Conservation (phyloP, 352 stramenopile species). For the Pythium scleroteichum region DNA sequence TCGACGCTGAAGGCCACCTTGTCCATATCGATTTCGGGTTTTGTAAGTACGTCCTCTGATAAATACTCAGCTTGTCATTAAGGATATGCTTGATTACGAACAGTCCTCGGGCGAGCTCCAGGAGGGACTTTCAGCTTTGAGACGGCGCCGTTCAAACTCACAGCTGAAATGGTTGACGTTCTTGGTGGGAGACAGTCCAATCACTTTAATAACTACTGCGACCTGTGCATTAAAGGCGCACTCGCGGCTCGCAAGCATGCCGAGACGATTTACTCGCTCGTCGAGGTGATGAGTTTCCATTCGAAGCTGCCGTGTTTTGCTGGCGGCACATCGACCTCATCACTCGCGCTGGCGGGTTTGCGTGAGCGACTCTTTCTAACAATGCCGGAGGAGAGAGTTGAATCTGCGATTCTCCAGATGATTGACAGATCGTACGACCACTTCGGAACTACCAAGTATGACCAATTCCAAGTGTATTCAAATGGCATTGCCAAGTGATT, state of each 20-base stretch:
- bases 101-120: conserved; percentile 75
- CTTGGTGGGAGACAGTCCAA: conserved; percentile 90
- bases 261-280: conserved; percentile 93
- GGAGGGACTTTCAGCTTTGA: conserved; percentile 95
- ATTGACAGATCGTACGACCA: conserved; percentile 95
- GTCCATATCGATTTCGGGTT: conserved; percentile 99
- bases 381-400: conserved; percentile 60
- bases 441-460: conserved; percentile 96
- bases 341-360: conserved; percentile 41
- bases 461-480: conserved; percentile 93
- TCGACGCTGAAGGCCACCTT: conserved; percentile 95
- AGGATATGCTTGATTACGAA: background rate
- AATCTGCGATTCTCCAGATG: conserved; percentile 80
- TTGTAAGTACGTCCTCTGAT: conserved; percentile 43
- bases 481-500: conserved; percentile 86
- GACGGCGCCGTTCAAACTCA: conserved; percentile 97
- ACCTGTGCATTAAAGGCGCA: conserved; percentile 94
- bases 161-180: conserved; percentile 94
- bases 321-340: conserved; percentile 25
- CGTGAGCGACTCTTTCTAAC: conserved; percentile 75
- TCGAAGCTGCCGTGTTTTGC: conserved; percentile 77
- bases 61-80: background rate
- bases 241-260: conserved; percentile 90
- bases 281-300: conserved; percentile 94
- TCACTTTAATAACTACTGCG: conserved; percentile 93